Conservation (phyloP, 306 rosid species). For the Adenanthera pavonina region DNA sequence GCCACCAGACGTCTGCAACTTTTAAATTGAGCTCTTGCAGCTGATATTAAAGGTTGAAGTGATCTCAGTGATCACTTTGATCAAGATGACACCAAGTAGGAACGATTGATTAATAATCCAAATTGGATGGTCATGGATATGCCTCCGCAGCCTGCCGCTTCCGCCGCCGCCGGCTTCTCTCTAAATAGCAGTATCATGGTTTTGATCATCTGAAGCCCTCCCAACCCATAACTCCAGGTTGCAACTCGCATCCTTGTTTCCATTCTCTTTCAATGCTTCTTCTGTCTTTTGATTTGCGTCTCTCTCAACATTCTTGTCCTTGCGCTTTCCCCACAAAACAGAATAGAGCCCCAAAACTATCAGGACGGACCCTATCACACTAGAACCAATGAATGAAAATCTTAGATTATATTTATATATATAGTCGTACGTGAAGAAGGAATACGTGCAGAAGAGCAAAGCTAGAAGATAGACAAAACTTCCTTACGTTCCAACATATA, state of each 20-base stretch:
- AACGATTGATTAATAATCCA: neutral
- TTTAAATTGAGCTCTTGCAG: neutral
- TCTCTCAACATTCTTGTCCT: neutral
- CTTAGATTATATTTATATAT: neutral
- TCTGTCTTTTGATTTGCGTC: neutral
- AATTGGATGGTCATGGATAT: neutral
- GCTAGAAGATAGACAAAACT: neutral
- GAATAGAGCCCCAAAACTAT: constrained; percentile 12
- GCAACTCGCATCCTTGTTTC: neutral
- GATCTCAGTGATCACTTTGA: neutral
- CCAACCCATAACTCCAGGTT: neutral
- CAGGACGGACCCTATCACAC: constrained; percentile 47
- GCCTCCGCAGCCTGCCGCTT: neutral
- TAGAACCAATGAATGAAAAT: constrained; percentile 24
- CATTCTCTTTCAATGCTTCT: neutral
- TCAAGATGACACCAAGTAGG: neutral
- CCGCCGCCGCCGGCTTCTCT: neutral
- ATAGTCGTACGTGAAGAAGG: no score
- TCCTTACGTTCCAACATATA: constrained; percentile 79
- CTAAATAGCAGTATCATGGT: neutral
- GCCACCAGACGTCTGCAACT: neutral
- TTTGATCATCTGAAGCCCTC: neutral
- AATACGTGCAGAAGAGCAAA: neutral
- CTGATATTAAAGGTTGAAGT: neutral
- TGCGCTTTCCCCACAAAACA: constrained; percentile 7